Base-by-base conservation (phyloP, 2,329 filamentous ascomycete species). In the Aspergillus transmontanensis region DNA sequence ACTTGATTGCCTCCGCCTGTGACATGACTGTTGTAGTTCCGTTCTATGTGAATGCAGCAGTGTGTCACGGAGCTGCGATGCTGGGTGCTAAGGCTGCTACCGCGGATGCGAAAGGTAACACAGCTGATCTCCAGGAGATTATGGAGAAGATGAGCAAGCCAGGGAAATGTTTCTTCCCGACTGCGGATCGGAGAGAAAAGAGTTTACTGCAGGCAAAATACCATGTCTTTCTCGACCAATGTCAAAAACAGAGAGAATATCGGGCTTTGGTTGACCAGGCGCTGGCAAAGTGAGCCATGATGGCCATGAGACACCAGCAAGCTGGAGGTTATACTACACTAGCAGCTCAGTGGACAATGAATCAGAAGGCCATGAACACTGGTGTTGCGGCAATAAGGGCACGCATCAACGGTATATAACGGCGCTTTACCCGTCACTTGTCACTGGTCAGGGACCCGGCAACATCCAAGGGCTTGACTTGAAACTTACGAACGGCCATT, bases 131-230 rank as follows among this genome's bases (percentile, higher is more conserved):
- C 65, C 99, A 95, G 95, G 87, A 89, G 70, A 97, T 99, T 76
- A 99, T 99, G 95, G 92, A 96, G 78, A 88, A 93, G 61, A 95
- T 97, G 90, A 96, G 92, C 81, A 97, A 97, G 84, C 90, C 93
- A 10, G 95, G 94, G 34, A 92, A 90, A 71, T 87, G 93, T 56
- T 90, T 97, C 2, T 84, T 89, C 77, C 93, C 94, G 0, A 88
- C 88, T 23, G 86, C 84, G 59, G 87, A 96, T 75, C 79, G 82
- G 63, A 85, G 85, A 11, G 90, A 97, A 83, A 94, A 91, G 83
- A 87, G 87, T 74, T 80, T 99, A 68, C 82, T 99, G 58, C 85
- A 91, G 70, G 90, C 90, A 66, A 99, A 99, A 84, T 99, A 97
- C 76, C 89, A 92, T 73, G 88, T 99, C n/a, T 98, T 98, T 83